These are phyloP conservation scores for Fistulinella staudtii DNA, from an alignment of 1,284 basidiomycete species.

Conservation along the genomic window DNA sequence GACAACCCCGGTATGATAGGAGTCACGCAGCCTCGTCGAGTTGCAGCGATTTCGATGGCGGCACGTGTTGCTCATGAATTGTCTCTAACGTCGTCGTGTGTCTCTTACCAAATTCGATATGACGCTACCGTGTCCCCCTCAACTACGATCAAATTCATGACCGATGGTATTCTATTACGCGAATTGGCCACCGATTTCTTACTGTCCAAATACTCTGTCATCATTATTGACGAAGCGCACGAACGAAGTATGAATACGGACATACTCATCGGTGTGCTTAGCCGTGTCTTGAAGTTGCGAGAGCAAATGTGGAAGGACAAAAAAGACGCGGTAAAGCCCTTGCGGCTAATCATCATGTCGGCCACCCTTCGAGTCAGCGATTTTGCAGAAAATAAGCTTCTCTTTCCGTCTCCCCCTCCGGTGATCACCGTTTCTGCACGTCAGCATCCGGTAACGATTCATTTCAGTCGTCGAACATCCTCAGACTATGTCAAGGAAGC, in stretches of 20 bases:
- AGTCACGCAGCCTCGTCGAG: slow-evolving; percentile 94
- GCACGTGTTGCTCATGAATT: slow-evolving; percentile 89
- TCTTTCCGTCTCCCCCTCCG: slow-evolving; percentile 85
- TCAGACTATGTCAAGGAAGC: slow-evolving; percentile 91
- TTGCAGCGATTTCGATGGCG: slow-evolving; percentile 96
- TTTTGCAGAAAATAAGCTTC: slow-evolving; percentile 82
- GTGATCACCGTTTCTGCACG: slow-evolving; percentile 87
- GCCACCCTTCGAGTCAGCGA: slow-evolving; percentile 94
- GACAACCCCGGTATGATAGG: slow-evolving; percentile 99
- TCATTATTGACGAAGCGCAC: slow-evolving; percentile 98
- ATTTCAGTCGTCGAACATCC: slow-evolving; percentile 86
- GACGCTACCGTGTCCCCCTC: slow-evolving; percentile 87
- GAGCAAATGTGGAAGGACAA: slow-evolving; percentile 85
- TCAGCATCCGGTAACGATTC: slow-evolving; percentile 93
- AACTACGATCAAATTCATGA: slow-evolving; percentile 99
- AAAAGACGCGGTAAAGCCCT: slow-evolving; percentile 55
- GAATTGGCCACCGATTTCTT: slow-evolving; percentile 92
- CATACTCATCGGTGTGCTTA: slow-evolving; percentile 93
- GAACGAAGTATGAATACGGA: slow-evolving; percentile 99
- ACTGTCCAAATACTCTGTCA: slow-evolving; percentile 86
- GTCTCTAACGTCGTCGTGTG: slow-evolving; percentile 70
- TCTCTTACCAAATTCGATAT: slow-evolving; percentile 97
- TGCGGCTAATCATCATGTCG: slow-evolving; percentile 97
- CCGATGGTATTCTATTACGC: slow-evolving; percentile 93
- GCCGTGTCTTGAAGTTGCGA: slow-evolving; percentile 84